These are phyloP conservation scores for Capronia epimyces DNA, from an alignment of 2,329 filamentous ascomycete genomes.

Conservation along the genomic window DNA sequence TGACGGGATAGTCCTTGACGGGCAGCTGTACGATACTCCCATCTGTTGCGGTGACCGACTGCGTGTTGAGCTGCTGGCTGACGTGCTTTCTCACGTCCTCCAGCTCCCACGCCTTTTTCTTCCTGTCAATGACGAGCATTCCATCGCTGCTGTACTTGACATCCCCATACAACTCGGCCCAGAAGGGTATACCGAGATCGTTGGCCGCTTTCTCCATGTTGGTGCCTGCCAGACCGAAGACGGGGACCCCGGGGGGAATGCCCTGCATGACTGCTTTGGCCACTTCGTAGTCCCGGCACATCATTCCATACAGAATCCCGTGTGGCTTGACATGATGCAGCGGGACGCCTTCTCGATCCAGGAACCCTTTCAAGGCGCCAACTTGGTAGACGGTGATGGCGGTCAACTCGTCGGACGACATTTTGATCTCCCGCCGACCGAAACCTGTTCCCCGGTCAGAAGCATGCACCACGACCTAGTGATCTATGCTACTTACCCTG, in stretches of 20 bases:
- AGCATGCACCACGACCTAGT: neutral
- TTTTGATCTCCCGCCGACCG: conserved; percentile 57
- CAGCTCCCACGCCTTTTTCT: conserved; percentile 49
- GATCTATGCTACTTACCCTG: conserved; percentile 13
- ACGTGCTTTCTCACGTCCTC: conserved; percentile 41
- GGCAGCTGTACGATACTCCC: conserved; percentile 38
- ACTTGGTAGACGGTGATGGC: conserved; percentile 59
- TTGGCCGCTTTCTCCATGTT: conserved; percentile 51
- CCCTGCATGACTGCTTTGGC: conserved; percentile 51
- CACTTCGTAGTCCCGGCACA: conserved; percentile 48
- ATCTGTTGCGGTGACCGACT: conserved; percentile 40
- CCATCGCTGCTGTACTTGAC: conserved; percentile 51
- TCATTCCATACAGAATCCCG: conserved; percentile 56
- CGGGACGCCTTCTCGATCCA: conserved; percentile 51
- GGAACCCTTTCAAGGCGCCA: conserved; percentile 56
- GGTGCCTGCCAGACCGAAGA: conserved; percentile 53
- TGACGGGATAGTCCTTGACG: conserved; percentile 40
- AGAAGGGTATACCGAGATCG: conserved; percentile 50
- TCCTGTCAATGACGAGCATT: conserved; percentile 52
- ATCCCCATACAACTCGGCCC: conserved; percentile 52
- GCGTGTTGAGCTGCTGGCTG: conserved; percentile 39
- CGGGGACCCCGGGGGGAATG: conserved; percentile 46
- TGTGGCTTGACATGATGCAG: conserved; percentile 61
- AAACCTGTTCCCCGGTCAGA: conserved; percentile 47
- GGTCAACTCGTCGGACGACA: conserved; percentile 53